These are phyloP conservation scores for Buddleja alternifolia DNA, from an alignment of 257 asterid genomes.

Conservation along the genomic window DNA sequence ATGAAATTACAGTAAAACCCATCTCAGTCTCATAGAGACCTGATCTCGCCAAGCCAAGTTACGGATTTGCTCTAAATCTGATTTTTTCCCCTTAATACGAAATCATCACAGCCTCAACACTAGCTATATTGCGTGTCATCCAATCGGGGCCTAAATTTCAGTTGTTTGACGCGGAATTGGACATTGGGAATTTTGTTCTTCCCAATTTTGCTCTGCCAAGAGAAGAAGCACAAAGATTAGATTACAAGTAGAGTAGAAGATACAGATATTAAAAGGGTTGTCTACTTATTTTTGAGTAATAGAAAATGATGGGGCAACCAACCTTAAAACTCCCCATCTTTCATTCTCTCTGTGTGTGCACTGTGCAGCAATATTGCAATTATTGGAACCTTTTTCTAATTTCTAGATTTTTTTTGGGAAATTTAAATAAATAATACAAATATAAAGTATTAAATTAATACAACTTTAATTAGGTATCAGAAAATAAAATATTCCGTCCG, in stretches of 20 bases:
- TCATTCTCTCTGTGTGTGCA: neutral
- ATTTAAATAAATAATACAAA: too few species aligned
- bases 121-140: too few species aligned
- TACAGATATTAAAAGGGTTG: slow-evolving; percentile 15
- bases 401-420: neutral
- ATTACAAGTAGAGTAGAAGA: neutral
- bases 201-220: neutral
- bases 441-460: too few species aligned
- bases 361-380: neutral
- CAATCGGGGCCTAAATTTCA: too few species aligned
- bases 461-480: too few species aligned
- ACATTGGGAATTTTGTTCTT: too few species aligned
- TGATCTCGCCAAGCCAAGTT: slow-evolving; percentile 39
- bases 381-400: neutral
- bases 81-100: neutral
- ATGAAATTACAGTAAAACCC: neutral
- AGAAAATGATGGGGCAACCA: slow-evolving; percentile 41
- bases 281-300: neutral
- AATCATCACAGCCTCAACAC: slow-evolving; percentile 32
- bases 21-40: slow-evolving; percentile 21
- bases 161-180: neutral
- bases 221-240: neutral
- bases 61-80: slow-evolving; percentile 29
- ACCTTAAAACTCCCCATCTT: slow-evolving; percentile 39
- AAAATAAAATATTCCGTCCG: too few species aligned